Base-by-base conservation (phyloP, 768 basidiomycete genomes). In the Flagelloscypha sp. region DNA sequence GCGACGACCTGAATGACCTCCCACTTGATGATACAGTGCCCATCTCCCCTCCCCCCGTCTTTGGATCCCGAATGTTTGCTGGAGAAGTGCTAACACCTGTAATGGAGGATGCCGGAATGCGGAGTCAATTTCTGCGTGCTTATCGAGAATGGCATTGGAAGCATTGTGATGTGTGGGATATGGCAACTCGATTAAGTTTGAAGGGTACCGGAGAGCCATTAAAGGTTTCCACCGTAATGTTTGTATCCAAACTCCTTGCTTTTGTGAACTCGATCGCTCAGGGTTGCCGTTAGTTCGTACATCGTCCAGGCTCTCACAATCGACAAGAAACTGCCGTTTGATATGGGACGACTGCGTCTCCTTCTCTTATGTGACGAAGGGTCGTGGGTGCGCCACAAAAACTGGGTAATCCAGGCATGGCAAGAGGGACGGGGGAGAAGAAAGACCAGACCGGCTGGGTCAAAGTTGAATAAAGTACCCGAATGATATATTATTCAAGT, bases 201-300 rank as follows among this genome's bases (percentile, higher is more conserved):
- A 45, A 50, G 22, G 40, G 45, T 7, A 33, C 36, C 19, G 40
- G 36, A 11, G 37, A 42, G 25, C 47, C 44, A 11, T 42, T 63
- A 30, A 52, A 55, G 34, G 47, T 43, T 11, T 25, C 38, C 2
- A 60, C 61, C 9, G 53, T 63, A 5, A 57, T 63, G 60, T 59
- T 30, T 20, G 15, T 30, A 15, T 17, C 20, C 21, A 11, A 17
- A 16, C 11, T 31, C 11, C 18, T 13, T n/a, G 27, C 22, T 10
- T 33, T 24, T 28, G 19, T 40, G 23, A 17, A 4, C n/a, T 10
- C 22, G 25, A 27, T 3, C 17, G 11, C 11, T 25, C 25, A 4
- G 25, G 25, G 16, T 9, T 22, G 16, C 27, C 23, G n/a, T 12
- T 27, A 60, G 60, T 13, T 46, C 56, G 2, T 63, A 63, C 34